Base-by-base conservation (phyloP, 345 rosid genomes). In the Boechera retrofracta region DNA sequence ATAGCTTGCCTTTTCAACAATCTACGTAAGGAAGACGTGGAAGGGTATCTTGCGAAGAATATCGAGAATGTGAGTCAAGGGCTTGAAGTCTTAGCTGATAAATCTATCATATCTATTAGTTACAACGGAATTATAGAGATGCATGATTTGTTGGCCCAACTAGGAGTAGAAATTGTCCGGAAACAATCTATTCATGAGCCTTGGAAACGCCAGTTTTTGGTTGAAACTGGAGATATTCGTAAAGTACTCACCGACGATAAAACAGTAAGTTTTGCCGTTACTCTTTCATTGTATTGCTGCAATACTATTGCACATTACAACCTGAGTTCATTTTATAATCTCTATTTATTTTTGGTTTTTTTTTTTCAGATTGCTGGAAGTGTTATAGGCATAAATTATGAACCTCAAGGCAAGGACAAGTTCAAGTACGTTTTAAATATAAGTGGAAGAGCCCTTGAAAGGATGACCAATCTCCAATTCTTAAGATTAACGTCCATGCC, bases 91-190 rank as follows among this genome's bases (percentile, higher is more conserved):
- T 77, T 83, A 0, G 0, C 12, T 3, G 76, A 78, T 0, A 83
- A 64, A 11, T 71, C 71, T 24, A 70, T 83, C n/a, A 15, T 81
- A 36, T 11, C 62, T 12, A 10, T 56, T 18, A 16, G 16, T 16
- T 31, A 59, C 0, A 1, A 7, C 1, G 31, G 4, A 29, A 1
- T 0, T 1, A 21, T 80, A 2, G 0, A 24, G 0, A 73, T 82
- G 76, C 81, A 79, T 73, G 58, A 72, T 64, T 60, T 73, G 57
- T 44, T 76, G 8, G 70, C 36, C 31, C 71, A 76, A 28, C 28
- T 81, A 64, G 79, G 82, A 8, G 1, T 62, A 60, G 57, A 64
- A 11, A 53, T 78, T 58, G 44, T 69, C 7, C 78, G 35, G 0
- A 33, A 51, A 47, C 57, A 76, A 72, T 65, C 66, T 2, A 1